phyloP scores from a whole-genome alignment of 805 yeast genomes.

The Candida coquimbonensis region DNA sequence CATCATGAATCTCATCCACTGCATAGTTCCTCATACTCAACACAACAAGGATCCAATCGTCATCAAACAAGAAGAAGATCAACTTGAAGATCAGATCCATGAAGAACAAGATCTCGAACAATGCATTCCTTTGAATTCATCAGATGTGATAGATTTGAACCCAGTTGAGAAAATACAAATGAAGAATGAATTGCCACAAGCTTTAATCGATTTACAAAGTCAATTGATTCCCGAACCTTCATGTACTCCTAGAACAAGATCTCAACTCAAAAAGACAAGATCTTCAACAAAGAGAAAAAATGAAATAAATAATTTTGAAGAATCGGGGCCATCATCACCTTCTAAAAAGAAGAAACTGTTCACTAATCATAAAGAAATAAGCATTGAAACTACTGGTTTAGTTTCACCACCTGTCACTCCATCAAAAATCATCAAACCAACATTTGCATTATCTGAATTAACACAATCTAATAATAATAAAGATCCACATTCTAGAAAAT shows the following conservation, averaged over 20 bases:
- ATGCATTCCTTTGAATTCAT: no score
- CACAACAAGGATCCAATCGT: background rate
- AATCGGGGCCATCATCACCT: background rate
- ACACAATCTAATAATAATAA: background rate
- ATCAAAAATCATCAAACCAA: conserved; percentile 8
- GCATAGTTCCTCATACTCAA: no score
- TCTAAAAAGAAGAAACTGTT: conserved; percentile 4
- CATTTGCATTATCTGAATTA: conserved; percentile 3
- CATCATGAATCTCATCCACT: background rate
- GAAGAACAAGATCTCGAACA: background rate
- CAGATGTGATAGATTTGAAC: background rate
- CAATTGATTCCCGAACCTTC: background rate
- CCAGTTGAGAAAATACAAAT: background rate
- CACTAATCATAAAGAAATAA: background rate
- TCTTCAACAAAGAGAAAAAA: background rate
- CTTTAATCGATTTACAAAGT: conserved; percentile 6
- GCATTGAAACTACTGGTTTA: background rate
- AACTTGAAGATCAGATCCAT: background rate
- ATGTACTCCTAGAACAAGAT: background rate
- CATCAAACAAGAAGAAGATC: background rate
- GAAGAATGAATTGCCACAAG: conserved; percentile 3
- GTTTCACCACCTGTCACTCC: conserved; percentile 10
- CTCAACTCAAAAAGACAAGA: background rate
- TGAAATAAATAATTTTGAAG: background rate
- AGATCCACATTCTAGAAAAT: conserved; percentile 3